Conservation (phyloP, 1,139 yeast species). For the Zygoascus sp. region DNA sequence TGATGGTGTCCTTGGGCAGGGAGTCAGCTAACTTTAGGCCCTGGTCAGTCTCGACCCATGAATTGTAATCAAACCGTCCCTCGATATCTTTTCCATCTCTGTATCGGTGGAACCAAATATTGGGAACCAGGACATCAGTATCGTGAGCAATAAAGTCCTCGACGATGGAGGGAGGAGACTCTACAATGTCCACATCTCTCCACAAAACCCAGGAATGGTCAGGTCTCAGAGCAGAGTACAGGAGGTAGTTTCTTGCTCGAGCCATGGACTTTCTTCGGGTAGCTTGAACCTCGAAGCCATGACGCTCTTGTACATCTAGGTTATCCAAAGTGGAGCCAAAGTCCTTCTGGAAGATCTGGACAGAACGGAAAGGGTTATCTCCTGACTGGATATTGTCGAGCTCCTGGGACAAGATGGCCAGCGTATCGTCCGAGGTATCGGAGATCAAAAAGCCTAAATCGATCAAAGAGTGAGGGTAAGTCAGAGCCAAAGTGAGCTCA, state of each 20-base stretch:
- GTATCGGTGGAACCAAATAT: constrained; percentile 82
- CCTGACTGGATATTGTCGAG: constrained; percentile 29
- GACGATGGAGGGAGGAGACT: constrained; percentile 73
- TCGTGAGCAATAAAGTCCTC: constrained; percentile 72
- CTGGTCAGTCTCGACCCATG: constrained; percentile 79
- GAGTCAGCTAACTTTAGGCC: constrained; percentile 63
- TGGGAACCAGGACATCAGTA: constrained; percentile 82
- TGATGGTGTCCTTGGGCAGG: constrained; percentile 76
- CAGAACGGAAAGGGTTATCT: constrained; percentile 55
- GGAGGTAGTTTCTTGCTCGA: constrained; percentile 82
- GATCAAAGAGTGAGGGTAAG: constrained; percentile 75
- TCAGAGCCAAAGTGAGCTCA: constrained; percentile 76
- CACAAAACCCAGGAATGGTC: constrained; percentile 93
- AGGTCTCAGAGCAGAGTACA: constrained; percentile 70
- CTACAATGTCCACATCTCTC: constrained; percentile 88
- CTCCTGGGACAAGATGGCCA: constrained; percentile 56
- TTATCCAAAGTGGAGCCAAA: constrained; percentile 86
- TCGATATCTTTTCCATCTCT: constrained; percentile 68
- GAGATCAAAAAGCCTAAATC: constrained; percentile 83
- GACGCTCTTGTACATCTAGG: constrained; percentile 51
- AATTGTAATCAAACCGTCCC: constrained; percentile 81
- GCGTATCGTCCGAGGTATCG: constrained; percentile 66
- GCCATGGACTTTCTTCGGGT: constrained; percentile 86
- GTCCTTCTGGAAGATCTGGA: constrained; percentile 74
- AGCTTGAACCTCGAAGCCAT: constrained; percentile 86